Base-by-base conservation (phyloP, 1,139 yeast genomes). In the Eremothecium coryli region DNA sequence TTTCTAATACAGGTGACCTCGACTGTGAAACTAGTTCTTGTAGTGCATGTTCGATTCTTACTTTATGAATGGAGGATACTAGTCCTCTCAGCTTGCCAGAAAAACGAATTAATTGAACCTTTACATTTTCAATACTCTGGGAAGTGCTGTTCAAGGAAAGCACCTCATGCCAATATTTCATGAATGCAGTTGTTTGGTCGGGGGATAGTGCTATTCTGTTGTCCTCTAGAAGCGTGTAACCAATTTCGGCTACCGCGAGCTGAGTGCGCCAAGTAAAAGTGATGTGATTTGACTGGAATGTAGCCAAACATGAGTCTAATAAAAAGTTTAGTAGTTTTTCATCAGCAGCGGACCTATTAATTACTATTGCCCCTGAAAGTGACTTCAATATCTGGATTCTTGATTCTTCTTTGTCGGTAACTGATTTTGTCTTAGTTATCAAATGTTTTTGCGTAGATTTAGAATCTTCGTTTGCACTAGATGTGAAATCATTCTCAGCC, bases 251-350 rank as follows among this genome's bases (percentile, higher is more conserved):
- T 7, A 61, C 52, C 4, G 64, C 61, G 4, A 70, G 41, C 44
- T 72, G 72, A 1, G 78, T 66, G 47, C 81, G 66, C 85, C 85
- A 77, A 0, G 82, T 71, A 34, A 62, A 62, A 5, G 63, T 62
- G 34, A 72, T 60, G 12, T 49, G 48, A 2, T 48, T 45, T 22
- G 52, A 47, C 4, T 63, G 58, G 40, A 69, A 64, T 40, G 48
- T 66, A 17, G 35, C 37, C 42, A 51, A 15, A 6, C 52, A 28
- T 33, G 48, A 18, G 9, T 38, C 31, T 10, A 47, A 37, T 12
- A 52, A 44, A 40, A 50, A 56, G 11, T 34, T 33, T 17, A 45
- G 43, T 8, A 56, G 33, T 12, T 20, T 16, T 7, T 16, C 16
- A 9, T 30, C 26, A 9, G 22, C 28, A 6, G 43, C 41, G 4